Evolutionary conservation across 2,329 filamentous ascomycete species (phyloP), one percentile per base, ranked within the genome.

Genomic region (Phyllosticta capitalensis): DNA sequence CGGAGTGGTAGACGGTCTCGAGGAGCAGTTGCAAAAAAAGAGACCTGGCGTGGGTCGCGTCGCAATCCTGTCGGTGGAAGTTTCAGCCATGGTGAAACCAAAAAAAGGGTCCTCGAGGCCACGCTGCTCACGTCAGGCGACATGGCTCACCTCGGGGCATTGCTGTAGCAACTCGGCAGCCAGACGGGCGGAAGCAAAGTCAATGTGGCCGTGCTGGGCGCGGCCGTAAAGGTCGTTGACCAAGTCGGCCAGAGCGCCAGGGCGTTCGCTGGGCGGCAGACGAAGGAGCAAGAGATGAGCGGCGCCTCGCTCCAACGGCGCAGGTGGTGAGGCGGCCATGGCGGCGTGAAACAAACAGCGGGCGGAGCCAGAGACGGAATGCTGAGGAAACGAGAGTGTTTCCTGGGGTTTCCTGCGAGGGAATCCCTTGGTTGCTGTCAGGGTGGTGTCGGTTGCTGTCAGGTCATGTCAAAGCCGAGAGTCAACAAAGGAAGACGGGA

Each of bases 111-210:
- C 26, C 30, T 54, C n/a, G n/a, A n/a, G n/a, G n/a, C n/a, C n/a
- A n/a, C n/a, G 38, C 28, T 52, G 56, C 56, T 58, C 56, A 58
- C 56, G 52, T 54, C 51, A 54, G 30, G 48, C 49, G 26, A 22
- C 28, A 19, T 54, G 20, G 52, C 62, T 62, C 58, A 63, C 62
- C 54, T 62, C 57, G n/a, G 54, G 60, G 56, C 38, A 60, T 21
- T 22, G 30, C 30, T 57, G 58, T 12, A 61, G 24, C 20, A 63
- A 52, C 26, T 62, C 55, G 28, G 55, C 48, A 19, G 56, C 54
- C 21, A 63, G 12, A 21, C 52, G 33, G 3, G 50, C 53, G 14
- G 52, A 28, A 4, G 54, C 19, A 52, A 59, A 24, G 33, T 63
- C 60, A 14, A 58, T 12, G 14, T 21, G 9, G 1, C 45, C 49